Base-by-base conservation (phyloP, 2,329 filamentous ascomycete genomes). In the Neurospora sp. region DNA sequence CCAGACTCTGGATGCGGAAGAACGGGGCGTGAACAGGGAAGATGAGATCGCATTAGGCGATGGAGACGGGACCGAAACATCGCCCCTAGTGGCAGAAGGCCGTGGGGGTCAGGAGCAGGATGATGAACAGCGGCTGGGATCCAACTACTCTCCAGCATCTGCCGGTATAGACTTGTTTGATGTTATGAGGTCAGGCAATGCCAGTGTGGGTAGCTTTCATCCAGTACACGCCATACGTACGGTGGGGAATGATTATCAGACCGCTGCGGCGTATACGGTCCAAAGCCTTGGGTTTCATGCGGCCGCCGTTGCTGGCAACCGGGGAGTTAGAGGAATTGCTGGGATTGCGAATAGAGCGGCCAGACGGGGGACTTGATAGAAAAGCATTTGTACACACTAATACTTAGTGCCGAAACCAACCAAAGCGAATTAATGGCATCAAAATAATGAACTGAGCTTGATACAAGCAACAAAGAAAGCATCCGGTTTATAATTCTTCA, bases 1-100 rank as follows among this genome's bases (percentile, higher is more conserved):
- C 19, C 85, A 88, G 74, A 84, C 87, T 72, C 77, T 85, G 68
- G 87, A 89, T 73, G 83, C 84, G 1, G 87, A 88, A 73, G 87
- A 89, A 75, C 82, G 86, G 15, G 86, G 85, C 2, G 79, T 86
- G 8, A 75, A 81, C 52, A 78, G 83, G 70, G 79, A 81, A 71
- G 80, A 79, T 66, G 76, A 78, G 58, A 76, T 77, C 3, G 73
- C 75, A 9, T 70, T 75, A n/a, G 79, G 81, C 68, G 82, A 81
- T 68, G 77, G 77, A 5, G 77, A 80, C n/a, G 80, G 81, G 58
- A 80, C 85, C 23, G 85, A 87, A 73, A 76, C 86, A 77, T 81
- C 80, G 52, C 77, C 80, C 6, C 70, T 83, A 74, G 73, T 72
- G n/a, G 75, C 73, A 46, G 75, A 75, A 33, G 74, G 43, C 19